phyloP scores from a whole-genome alignment of 768 basidiomycete genomes.

The Piloderma croceum region DNA sequence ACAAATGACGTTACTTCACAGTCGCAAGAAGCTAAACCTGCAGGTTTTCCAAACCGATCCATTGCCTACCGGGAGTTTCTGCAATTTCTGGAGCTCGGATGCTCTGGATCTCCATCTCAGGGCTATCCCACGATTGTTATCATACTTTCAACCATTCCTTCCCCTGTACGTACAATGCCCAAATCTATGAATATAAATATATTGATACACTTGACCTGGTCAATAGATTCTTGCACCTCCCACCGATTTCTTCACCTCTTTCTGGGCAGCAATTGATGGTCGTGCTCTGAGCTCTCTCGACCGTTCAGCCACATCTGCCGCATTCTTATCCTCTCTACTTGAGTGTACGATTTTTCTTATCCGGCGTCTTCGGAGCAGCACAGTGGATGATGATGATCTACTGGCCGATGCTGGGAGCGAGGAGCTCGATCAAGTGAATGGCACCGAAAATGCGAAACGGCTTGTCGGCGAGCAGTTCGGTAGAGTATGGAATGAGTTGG shows the following conservation, averaged over 20 bases:
- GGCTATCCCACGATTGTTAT: conserved; percentile 82
- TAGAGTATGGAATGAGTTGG: conserved; percentile 46
- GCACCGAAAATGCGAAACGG: conserved; percentile 5
- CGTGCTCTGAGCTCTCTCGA: conserved; percentile 57
- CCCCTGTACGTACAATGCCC: conserved; percentile 41
- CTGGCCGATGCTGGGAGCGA: too few species aligned
- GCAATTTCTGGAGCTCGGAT: conserved; percentile 71
- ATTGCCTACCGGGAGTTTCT: conserved; percentile 68
- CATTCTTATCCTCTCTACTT: conserved; percentile 62
- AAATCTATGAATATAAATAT: background rate
- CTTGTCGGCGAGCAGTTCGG: conserved; percentile 43
- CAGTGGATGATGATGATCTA: conserved; percentile 9
- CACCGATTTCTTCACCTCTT: conserved; percentile 57
- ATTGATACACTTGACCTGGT: background rate
- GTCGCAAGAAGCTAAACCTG: background rate
- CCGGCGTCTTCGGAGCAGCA: conserved; percentile 31
- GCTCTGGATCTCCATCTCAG: conserved; percentile 69
- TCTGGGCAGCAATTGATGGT: conserved; percentile 79
- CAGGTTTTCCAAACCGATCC: conserved; percentile 21
- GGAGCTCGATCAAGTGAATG: conserved; percentile 5
- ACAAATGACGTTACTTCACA: conserved; percentile 27
- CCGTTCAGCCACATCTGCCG: conserved; percentile 45
- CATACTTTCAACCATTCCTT: conserved; percentile 75
- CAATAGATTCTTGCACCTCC: conserved; percentile 26
- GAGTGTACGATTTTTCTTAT: conserved; percentile 66